Evolutionary conservation across 805 yeast genomes (phyloP).

Genomic region (Sugiyamaella mastotermitis): DNA sequence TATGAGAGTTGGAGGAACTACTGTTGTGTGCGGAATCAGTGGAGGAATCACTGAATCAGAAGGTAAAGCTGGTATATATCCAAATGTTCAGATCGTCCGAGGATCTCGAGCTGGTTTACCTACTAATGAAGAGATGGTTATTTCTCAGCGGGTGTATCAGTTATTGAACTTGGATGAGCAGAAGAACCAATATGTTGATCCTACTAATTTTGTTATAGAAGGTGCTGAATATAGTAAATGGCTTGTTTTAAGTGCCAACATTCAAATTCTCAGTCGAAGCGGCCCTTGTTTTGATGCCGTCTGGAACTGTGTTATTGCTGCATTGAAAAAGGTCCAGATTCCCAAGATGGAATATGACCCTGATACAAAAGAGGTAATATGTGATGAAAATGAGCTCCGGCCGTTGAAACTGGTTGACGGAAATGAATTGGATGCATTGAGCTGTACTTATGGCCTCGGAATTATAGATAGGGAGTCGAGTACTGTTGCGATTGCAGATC

Average conservation of each 20-base stretch:
- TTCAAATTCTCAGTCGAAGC: constrained; percentile 71
- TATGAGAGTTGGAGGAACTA: constrained; percentile 63
- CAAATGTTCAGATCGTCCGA: constrained; percentile 23
- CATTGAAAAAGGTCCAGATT: constrained; percentile 51
- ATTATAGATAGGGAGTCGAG: constrained; percentile 32
- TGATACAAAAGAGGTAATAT: constrained; percentile 45
- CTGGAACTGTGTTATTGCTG: constrained; percentile 60
- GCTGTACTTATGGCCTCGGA: constrained; percentile 48
- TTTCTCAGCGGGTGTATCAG: constrained; percentile 53
- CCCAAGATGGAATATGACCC: constrained; percentile 64
- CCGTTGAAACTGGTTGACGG: constrained; percentile 35
- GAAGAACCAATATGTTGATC: constrained; percentile 44
- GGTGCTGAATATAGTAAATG: constrained; percentile 19
- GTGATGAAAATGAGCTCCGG: constrained; percentile 39
- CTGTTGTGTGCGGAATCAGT: constrained; percentile 49
- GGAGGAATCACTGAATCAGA: constrained; percentile 16
- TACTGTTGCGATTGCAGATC: constrained; percentile 55
- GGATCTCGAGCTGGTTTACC: constrained; percentile 32
- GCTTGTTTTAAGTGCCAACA: constrained; percentile 62
- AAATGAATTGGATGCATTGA: constrained; percentile 15
- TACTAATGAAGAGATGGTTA: constrained; percentile 23
- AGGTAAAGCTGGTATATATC: constrained; percentile 17
- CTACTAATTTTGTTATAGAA: constrained; percentile 1
- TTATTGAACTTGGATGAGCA: too few relatives aligned
- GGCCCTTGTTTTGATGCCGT: constrained; percentile 79